Evolutionary conservation across 179 eudicot species (phyloP), one percentile per base, ranked within the genome.

Genomic region (Gypsophila paniculata): DNA sequence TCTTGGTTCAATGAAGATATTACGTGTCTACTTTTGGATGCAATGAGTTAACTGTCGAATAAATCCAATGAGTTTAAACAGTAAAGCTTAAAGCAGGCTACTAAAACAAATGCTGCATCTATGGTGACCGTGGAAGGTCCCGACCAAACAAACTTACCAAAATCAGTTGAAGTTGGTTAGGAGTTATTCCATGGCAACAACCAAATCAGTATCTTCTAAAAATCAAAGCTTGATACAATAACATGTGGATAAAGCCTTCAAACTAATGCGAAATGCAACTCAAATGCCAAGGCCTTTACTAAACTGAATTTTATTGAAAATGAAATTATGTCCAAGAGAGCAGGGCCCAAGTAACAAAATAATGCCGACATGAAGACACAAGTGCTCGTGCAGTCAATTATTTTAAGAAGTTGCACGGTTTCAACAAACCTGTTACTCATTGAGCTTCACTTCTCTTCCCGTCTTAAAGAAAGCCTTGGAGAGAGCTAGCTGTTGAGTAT

Each of bases 401-500:
- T 68, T n/a, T n/a, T 12, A 34, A 66, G 39, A 53, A 61, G 48
- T 21, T 29, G 2, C 21, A 75, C 18, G 48, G 19, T 48, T 52
- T 75, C 48, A 69, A 85, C 92, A 26, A 66, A 93, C 98, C 98
- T 68, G 97, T 90, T 72, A 89, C 88, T 63, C 86, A 85, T 58
- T 83, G 86, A 78, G 98, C 86, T 63, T 93, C 98, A 60, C 72
- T 86, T 78, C 82, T 88, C 91, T 84, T 93, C 69, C 88, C 96
- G 74, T 93, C 97, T 53, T 97, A 85, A 60, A 93, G 88, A 81
- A 93, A 91, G 19, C 98, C 98, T 83, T 93, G 98, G 52, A 93
- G 84, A 65, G 87, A 82, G 82, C 98, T 93, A 46, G 86, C 97
- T 85, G 97, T 88, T 7, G 98, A 89, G 83, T 93, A 93, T 71